These are phyloP conservation scores for Potentilla sterilis DNA, from an alignment of 306 rosid species.

Conservation along the genomic window DNA sequence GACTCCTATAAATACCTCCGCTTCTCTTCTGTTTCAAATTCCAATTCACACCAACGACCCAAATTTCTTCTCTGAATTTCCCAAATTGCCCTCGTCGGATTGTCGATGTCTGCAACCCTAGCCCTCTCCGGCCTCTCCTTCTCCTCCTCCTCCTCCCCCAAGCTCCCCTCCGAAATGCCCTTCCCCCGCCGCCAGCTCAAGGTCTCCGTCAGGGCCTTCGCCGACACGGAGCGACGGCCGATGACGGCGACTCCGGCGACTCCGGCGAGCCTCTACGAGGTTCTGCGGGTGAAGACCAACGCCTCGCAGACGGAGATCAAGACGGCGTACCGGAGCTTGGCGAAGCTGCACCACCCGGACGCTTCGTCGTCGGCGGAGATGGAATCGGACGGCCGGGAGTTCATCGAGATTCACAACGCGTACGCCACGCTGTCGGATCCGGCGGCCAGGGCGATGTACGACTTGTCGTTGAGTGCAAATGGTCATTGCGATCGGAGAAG, in stretches of 20 bases:
- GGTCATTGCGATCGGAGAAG: constrained; percentile 12
- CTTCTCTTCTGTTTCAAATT: background rate
- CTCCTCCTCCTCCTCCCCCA: constrained; percentile 13
- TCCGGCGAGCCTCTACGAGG: constrained; percentile 38
- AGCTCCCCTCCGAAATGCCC: constrained; percentile 2
- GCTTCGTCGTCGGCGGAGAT: constrained; percentile 31
- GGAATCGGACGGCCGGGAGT: constrained; percentile 42
- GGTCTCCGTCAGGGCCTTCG: constrained; percentile 17
- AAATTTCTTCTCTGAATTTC: background rate
- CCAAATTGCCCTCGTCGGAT: background rate
- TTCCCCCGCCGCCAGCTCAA: background rate
- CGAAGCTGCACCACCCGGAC: constrained; percentile 71
- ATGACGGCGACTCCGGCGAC: background rate
- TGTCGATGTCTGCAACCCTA: constrained; percentile 29
- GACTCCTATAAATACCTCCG: background rate
- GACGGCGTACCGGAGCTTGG: constrained; percentile 47
- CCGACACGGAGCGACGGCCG: constrained; percentile 5
- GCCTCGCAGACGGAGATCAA: constrained; percentile 52
- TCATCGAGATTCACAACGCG: constrained; percentile 74
- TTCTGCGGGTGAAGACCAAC: constrained; percentile 36
- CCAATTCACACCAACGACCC: background rate
- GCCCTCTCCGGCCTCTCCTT: constrained; percentile 9
- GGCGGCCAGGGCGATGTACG: constrained; percentile 63
- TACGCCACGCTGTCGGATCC: constrained; percentile 87
- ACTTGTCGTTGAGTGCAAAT: constrained; percentile 40